Base-by-base conservation (phyloP, 192 early-diverging fungal genomes). In the Phycomyces nitens region DNA sequence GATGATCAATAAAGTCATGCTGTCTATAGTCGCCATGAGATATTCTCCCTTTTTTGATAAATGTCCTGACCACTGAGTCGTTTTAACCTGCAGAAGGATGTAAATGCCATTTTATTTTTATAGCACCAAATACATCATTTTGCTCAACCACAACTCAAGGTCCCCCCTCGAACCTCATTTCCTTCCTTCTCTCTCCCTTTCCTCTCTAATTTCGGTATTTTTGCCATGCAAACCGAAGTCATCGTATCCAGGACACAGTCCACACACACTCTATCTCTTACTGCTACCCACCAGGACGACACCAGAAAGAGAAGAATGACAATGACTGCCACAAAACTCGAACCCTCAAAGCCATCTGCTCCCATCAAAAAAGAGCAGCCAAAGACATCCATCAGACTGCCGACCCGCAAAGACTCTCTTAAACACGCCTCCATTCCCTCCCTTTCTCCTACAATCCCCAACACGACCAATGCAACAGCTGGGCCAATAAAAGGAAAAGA, bases 271-370 rank as follows among this genome's bases (percentile, higher is more conserved):
- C 18, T 47, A n/a, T 47, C 44, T 18, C 44, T 18, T 47, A n/a
- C 44, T 47, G 44, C 44, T 47, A 47, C 44, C 12, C 15, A n/a
- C 12, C 44, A 47, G 18, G 44, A 47, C 44, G 18, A 18, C 44
- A 11, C 44, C 18, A 47, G 44, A 47, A 47, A 47, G 18, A 47
- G 44, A 47, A 47, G 44, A 47, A 47, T 47, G 44, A 47, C 44
- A 47, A 14, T 47, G 44, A 6, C 44, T 18, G 11, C 12, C 44
- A 3, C 44, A 14, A 47, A 47, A 47, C 44, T 47, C 18, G 44
- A 47, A 47, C 3, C 2, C 12, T 47, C 44, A n/a, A 47, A 47
- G 3, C 44, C 44, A 11, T 11, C 18, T 47, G 44, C 29, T 7
- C 3, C 29, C 29, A 34, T 34, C 2, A 34, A 47, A 18, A 47